Evolutionary conservation across 306 rosid species (phyloP).

Genomic region (Lathyrus sativus): DNA sequence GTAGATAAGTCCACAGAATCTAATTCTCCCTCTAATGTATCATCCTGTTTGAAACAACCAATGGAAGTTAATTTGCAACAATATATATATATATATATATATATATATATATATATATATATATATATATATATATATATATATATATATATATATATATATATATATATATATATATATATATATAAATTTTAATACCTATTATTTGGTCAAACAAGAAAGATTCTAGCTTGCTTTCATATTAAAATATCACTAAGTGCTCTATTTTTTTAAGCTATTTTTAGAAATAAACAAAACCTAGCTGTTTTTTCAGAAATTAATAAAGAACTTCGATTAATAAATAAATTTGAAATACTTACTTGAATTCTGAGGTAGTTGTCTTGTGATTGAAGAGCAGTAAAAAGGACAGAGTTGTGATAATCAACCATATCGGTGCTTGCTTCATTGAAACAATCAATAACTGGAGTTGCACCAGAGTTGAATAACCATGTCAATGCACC

Average conservation of each 20-base stretch:
- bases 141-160: too few species aligned
- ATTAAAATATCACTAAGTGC: too few species aligned
- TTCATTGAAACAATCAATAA: constrained; percentile 45
- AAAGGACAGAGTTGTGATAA: constrained; percentile 43
- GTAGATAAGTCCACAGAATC: constrained; percentile 52
- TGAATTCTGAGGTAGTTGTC: constrained; percentile 49
- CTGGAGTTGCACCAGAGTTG: constrained; percentile 44
- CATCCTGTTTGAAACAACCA: constrained; percentile 40
- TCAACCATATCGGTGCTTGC: constrained; percentile 51
- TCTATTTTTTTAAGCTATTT: too few species aligned
- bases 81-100: too few species aligned
- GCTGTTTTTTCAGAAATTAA: background rate
- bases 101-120: too few species aligned
- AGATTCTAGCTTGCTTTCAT: too few species aligned
- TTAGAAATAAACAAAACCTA: too few species aligned
- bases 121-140: too few species aligned
- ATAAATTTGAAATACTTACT: constrained; percentile 32
- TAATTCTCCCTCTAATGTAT: constrained; percentile 38
- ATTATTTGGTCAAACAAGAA: too few species aligned
- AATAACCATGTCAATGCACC: constrained; percentile 44
- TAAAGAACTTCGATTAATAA: too few species aligned
- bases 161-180: too few species aligned
- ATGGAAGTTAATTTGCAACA: background rate
- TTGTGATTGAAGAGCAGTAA: constrained; percentile 45
- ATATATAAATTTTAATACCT: too few species aligned